Conservation (phyloP, 257 asterid species). For the Solanum piurae region DNA sequence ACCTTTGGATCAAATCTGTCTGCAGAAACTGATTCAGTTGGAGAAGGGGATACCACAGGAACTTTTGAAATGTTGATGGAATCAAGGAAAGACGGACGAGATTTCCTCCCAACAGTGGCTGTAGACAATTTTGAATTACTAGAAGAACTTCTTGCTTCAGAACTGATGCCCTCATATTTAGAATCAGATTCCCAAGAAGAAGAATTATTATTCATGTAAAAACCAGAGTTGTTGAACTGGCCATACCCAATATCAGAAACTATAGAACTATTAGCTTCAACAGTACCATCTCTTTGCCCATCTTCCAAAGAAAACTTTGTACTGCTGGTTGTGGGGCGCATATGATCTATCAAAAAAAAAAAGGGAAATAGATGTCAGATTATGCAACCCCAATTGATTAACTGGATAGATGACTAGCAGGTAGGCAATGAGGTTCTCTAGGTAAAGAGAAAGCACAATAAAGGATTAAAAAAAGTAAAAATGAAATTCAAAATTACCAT, state of each 20-base stretch:
- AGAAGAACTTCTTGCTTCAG: conserved; percentile 31
- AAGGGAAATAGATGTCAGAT: neutral
- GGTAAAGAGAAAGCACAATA: neutral
- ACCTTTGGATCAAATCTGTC: conserved; percentile 42
- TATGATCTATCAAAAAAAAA: conserved; percentile 19
- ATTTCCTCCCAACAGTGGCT: conserved; percentile 51
- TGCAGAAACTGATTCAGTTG: conserved; percentile 26
- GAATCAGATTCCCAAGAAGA: conserved; percentile 36
- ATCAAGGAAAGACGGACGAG: conserved; percentile 84
- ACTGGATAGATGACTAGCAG: neutral
- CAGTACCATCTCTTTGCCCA: conserved; percentile 18
- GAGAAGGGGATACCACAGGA: conserved; percentile 33
- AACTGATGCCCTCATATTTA: conserved; percentile 24
- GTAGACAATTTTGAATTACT: conserved; percentile 35
- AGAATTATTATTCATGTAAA: conserved; percentile 20
- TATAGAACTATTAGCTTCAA: conserved; percentile 11
- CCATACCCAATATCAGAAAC: conserved; percentile 33
- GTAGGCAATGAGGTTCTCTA: neutral
- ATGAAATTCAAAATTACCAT: neutral
- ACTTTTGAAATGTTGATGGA: conserved; percentile 59
- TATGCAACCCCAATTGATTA: neutral
- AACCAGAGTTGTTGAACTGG: conserved; percentile 24
- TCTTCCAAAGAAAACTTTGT: conserved; percentile 17
- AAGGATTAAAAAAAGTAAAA: neutral
- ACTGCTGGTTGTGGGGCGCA: conserved; percentile 23